Evolutionary conservation across 352 stramenopile species (phyloP), one percentile per base, ranked within the genome.

Genomic region (Globisporangium takayamanum): DNA sequence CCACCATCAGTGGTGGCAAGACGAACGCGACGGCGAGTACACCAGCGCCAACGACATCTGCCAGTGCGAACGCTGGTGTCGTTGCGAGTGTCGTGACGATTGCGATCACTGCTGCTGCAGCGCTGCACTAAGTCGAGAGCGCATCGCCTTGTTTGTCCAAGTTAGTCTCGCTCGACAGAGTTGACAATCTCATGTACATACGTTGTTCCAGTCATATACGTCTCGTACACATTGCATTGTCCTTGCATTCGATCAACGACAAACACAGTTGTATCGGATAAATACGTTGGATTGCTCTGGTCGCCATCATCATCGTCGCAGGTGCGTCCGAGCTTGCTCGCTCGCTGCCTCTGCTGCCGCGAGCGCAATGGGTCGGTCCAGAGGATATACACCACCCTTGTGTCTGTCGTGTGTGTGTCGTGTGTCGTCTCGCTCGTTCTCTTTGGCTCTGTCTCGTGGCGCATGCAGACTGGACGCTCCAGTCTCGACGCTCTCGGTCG

Each of bases 51-150:
- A 48, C 47, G 37, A 39, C 18, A 3, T 41, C 61, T 16, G 46
- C 56, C 5, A 51, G 16, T 15, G 25, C 55, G 30, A 62, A 53
- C n/a, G 15, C 49, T 0, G 42, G 67, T n/a, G 37, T 70, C 0
- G 33, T 63, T 3, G 57, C 47, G 15, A 61, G 72, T 52, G 57
- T 53, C 26, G 68, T 59, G 33, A 50, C 70, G 28, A 20, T 78
- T 18, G 69, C 64, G 33, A 49, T 74, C 20, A 61, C 64, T 3
- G 57, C 73, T 4, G 50, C 66, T 22, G 58, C 57, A 18, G 58
- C 50, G 30, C 41, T 63, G 26, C 39, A 53, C 15, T 53, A 22
- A 39, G 11, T 14, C 22, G 22, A 22, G 22, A 22, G 22, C 22
- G 22, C 22, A 22, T 22, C 33, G 33, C 10, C 33, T 10, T 39